Evolutionary conservation across 75 land plant genomes (phyloP).

Genomic region (Ceratopteris richardii): DNA sequence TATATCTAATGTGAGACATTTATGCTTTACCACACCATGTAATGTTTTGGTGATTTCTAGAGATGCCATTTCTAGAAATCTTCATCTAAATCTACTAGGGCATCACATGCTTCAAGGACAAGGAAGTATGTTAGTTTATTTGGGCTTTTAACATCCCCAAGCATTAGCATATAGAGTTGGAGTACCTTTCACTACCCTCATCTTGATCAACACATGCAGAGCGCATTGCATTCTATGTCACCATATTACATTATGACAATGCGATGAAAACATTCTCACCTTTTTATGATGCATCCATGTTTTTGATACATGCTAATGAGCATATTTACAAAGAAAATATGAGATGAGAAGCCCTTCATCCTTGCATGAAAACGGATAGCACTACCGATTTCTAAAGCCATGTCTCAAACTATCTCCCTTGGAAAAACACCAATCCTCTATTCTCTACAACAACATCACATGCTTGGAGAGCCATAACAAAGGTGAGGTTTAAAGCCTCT

Average conservation of each 20-base stretch:
- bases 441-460: not conserved
- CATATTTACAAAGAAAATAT: slow-evolving; percentile 38
- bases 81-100: slow-evolving; percentile 6
- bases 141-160: slow-evolving; percentile 13
- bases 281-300: slow-evolving; percentile 18
- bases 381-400: not conserved
- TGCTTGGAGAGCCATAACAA: slow-evolving; percentile 12
- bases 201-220: slow-evolving; percentile 31
- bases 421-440: not conserved
- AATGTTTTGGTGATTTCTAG: slow-evolving; percentile 15
- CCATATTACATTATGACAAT: slow-evolving; percentile 32
- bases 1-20: slow-evolving; percentile 22
- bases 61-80: slow-evolving; percentile 5
- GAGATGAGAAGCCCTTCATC: slow-evolving; percentile 6
- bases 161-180: slow-evolving; percentile 31
- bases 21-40: slow-evolving; percentile 15
- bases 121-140: slow-evolving; percentile 27
- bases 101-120: slow-evolving; percentile 23
- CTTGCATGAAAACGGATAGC: not conserved
- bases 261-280: slow-evolving; percentile 26
- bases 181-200: slow-evolving; percentile 18
- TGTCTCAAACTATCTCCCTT: not conserved
- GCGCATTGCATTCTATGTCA: slow-evolving; percentile 57
- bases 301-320: slow-evolving; percentile 36
- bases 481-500: slow-evolving; percentile 18